Base-by-base conservation (phyloP, 2,329 filamentous ascomycete species). In the Scedosporium dehoogii region DNA sequence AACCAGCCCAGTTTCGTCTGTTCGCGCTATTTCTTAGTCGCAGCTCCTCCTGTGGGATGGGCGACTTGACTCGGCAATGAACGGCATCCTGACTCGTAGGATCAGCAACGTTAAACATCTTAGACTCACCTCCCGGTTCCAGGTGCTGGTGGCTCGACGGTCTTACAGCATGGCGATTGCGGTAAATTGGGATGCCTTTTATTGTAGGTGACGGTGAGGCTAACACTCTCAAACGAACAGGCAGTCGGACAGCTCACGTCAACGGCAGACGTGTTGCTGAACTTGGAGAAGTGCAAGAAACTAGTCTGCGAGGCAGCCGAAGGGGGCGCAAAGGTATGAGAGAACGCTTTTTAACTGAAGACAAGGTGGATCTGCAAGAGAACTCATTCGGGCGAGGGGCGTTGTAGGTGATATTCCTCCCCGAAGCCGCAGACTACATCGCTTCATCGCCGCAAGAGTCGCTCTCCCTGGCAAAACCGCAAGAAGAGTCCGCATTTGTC, bases 401-500 rank as follows among this genome's bases (percentile, higher is more conserved):
- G 4, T n/a, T 38, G 14, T 65, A 90, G 84, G 85, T 89, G 18
- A 83, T 97, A 59, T 97, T 97, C 77, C 87, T 97, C 61, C 93
- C 93, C 12, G 93, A 97, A 81, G 93, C 93, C 25, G 85, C 85
- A 63, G 92, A 96, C 76, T 97, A 96, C 78, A 92, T 97, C 69
- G 88, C 85, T 21, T 79, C 82, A 1, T 86, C 85, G 0, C 79
- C 87, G 2, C 73, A 83, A 10, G 86, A 92, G 68, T 89, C 88
- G 0, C 75, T 92, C 7, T 80, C 84, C 4, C 85, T 97, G 9
- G 91, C 85, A 66, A 83, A 82, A 63, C 81, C 91, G 2, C 82
- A 87, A 46, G 72, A 80, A 2, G 77, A 80, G 23, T 91, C 86
- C 12, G 81, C 84, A 29, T 97, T 97, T 72, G 87, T 97, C 12